Evolutionary conservation across 2,329 filamentous ascomycete species (phyloP).

Genomic region (Pleoardoris graminearum): DNA sequence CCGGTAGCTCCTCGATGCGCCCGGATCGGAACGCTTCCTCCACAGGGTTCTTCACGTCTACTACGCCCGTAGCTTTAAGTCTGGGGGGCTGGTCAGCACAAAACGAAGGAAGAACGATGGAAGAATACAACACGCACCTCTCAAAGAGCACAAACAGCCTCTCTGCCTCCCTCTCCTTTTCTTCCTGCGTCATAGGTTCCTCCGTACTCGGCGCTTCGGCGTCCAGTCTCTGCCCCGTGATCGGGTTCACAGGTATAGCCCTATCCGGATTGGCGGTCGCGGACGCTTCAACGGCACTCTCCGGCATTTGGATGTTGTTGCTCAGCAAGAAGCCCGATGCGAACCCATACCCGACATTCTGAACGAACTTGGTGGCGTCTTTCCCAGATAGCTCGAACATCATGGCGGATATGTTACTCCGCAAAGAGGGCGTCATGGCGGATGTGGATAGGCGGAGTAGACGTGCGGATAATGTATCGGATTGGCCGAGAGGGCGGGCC

Average conservation of each 20-base stretch:
- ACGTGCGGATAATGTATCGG: slow-evolving; percentile 72
- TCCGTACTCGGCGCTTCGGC: slow-evolving; percentile 62
- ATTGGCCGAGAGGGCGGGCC: slow-evolving; percentile 73
- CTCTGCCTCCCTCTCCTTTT: slow-evolving; percentile 91
- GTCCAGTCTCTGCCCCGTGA: slow-evolving; percentile 82
- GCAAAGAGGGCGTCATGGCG: slow-evolving; percentile 69
- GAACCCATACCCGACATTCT: slow-evolving; percentile 93
- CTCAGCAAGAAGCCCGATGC: slow-evolving; percentile 88
- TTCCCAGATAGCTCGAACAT: slow-evolving; percentile 86
- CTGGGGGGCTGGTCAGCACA: slow-evolving; percentile 37
- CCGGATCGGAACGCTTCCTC: slow-evolving; percentile 70
- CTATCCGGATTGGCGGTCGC: slow-evolving; percentile 37
- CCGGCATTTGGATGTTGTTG: slow-evolving; percentile 77
- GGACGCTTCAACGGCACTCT: slow-evolving; percentile 63
- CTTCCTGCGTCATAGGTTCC: slow-evolving; percentile 82
- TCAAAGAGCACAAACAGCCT: slow-evolving; percentile 89
- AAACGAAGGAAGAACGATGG: not conserved
- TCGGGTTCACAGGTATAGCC: slow-evolving; percentile 68
- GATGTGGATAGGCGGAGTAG: slow-evolving; percentile 79
- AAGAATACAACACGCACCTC: slow-evolving; percentile 54
- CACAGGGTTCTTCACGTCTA: slow-evolving; percentile 79
- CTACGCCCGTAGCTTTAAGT: slow-evolving; percentile 73
- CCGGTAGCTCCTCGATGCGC: slow-evolving; percentile 68
- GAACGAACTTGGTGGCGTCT: slow-evolving; percentile 77
- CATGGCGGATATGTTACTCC: slow-evolving; percentile 74